Base-by-base conservation (phyloP, 2,329 filamentous ascomycete species). In the Penicillium sp. region DNA sequence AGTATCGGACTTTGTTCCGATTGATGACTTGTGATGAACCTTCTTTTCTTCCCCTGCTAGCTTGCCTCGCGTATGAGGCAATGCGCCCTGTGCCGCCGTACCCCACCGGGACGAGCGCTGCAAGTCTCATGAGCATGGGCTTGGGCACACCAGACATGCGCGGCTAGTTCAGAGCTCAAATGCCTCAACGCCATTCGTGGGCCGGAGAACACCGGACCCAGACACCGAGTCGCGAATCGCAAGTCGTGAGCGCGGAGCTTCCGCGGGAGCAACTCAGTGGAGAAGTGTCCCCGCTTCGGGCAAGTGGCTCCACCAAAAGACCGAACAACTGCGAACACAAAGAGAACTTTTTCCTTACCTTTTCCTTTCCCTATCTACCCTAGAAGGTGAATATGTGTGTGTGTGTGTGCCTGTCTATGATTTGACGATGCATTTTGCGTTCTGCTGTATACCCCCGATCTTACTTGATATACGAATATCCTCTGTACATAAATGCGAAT, bases 231-330 rank as follows among this genome's bases (percentile, higher is more conserved):
- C 29, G 29, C 34, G 45, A 38, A 21, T 15, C 45, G 33, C 29
- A 24, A 45, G 42, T 5, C 4, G 8, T 9, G 23, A 8, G 6
- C 26, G 8, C 36, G 36, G 45, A 49, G 47, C 50, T 51, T 51
- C 50, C 49, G 53, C 51, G 48, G 53, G 56, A 56, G 42, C 41
- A 33, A 47, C 42, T 42, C 26, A 43, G 53, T 55, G 57, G 57
- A 52, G 52, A 49, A 13, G 36, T 13, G 18, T 4, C 39, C 54
- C 51, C 51, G 45, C 48, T 51, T 42, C 24, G 31, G 36, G 51
- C 47, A 45, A 43, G 43, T 10, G 44, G 29, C 44, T 52, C 49
- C 44, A 47, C 12, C n/a, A 12, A 18, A 33, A 28, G 16, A 34
- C 42, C 18, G 23, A 42, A 42, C 23, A 28, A 28, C 42, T 31